Evolutionary conservation across 2,329 filamentous ascomycete species (phyloP).

Genomic region (Lasiodiplodia hormozganensis): DNA sequence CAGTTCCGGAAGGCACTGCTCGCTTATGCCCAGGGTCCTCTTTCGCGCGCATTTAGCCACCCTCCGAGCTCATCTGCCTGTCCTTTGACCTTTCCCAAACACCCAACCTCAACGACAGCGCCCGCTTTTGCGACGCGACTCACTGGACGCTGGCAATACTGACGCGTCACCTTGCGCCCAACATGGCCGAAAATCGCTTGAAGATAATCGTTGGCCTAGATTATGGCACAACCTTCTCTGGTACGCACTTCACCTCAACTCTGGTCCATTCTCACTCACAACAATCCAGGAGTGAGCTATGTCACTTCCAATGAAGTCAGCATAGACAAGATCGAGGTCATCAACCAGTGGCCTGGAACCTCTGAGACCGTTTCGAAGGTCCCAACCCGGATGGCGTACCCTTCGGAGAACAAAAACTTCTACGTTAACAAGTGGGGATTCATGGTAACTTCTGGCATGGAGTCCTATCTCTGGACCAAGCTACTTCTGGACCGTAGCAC

Average conservation of each 20-base stretch:
- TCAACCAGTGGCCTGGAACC: constrained; percentile 14
- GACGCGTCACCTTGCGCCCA: not conserved
- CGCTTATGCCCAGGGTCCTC: too few species aligned
- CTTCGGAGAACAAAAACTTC: constrained; percentile 12
- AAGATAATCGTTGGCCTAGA: not conserved
- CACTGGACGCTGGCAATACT: too few species aligned
- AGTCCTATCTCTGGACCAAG: constrained; percentile 32
- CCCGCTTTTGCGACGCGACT: too few species aligned
- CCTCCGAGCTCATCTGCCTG: too few species aligned
- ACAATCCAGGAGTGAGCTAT: constrained; percentile 13
- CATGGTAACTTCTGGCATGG: constrained; percentile 30
- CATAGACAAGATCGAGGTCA: constrained; percentile 26
- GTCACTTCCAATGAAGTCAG: constrained; percentile 16
- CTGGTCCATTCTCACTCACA: not conserved
- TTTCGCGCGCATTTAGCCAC: too few species aligned
- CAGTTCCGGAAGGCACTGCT: too few species aligned
- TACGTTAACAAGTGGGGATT: constrained; percentile 27
- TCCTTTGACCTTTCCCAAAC: too few species aligned
- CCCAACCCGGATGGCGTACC: constrained; percentile 29
- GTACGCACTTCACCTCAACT: not conserved
- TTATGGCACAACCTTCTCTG: not conserved
- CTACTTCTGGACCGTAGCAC: constrained; percentile 30
- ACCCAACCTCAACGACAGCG: too few species aligned
- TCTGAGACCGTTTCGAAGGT: constrained; percentile 24
- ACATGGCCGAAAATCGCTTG: not conserved